Percentiles rank a stretch among this genome's conserved stretches.
These are phyloP conservation scores for Myxozyma geophila DNA, from an alignment of 805 yeast species.

Conservation along the genomic window DNA sequence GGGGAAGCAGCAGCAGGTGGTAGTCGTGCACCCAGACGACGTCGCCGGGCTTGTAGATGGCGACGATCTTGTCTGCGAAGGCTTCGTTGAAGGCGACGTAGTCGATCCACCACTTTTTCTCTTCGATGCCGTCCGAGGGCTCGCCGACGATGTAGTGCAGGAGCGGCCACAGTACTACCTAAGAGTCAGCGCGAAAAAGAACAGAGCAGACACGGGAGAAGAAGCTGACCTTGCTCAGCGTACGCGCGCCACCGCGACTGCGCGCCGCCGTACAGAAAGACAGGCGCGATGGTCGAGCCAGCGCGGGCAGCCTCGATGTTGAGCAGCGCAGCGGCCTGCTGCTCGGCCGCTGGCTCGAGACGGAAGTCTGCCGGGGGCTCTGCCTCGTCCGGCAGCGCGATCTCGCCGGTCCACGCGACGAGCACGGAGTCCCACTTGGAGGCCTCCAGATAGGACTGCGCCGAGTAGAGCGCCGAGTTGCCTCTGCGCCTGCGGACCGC, in stretches of 20 bases:
- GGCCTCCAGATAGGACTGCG: constrained; percentile 63
- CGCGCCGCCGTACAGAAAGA: constrained; percentile 82
- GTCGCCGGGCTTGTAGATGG: constrained; percentile 83
- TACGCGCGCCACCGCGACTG: constrained; percentile 77
- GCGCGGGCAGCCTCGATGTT: constrained; percentile 42
- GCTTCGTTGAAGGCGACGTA: constrained; percentile 91
- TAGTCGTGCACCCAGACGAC: constrained; percentile 92
- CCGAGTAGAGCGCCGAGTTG: constrained; percentile 80
- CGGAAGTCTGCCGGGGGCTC: constrained; percentile 55
- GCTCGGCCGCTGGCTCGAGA: constrained; percentile 57
- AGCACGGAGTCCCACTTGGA: constrained; percentile 82
- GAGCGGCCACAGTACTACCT: constrained; percentile 75
- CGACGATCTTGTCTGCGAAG: constrained; percentile 75
- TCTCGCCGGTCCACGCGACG: constrained; percentile 96
- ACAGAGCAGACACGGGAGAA: neutral
- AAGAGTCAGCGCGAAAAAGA: neutral
- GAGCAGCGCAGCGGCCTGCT: constrained; percentile 53
- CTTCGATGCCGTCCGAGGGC: constrained; percentile 70
- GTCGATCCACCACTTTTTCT: constrained; percentile 80
- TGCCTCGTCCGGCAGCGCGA: constrained; percentile 44
- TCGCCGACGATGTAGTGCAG: constrained; percentile 89
- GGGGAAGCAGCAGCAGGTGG: constrained; percentile 80
- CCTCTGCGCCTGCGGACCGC: constrained; percentile 56
- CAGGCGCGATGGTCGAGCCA: constrained; percentile 71
- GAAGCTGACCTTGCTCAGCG: constrained; percentile 36